Base-by-base conservation (phyloP, 768 basidiomycete species). In the Auricularia heimuer region DNA sequence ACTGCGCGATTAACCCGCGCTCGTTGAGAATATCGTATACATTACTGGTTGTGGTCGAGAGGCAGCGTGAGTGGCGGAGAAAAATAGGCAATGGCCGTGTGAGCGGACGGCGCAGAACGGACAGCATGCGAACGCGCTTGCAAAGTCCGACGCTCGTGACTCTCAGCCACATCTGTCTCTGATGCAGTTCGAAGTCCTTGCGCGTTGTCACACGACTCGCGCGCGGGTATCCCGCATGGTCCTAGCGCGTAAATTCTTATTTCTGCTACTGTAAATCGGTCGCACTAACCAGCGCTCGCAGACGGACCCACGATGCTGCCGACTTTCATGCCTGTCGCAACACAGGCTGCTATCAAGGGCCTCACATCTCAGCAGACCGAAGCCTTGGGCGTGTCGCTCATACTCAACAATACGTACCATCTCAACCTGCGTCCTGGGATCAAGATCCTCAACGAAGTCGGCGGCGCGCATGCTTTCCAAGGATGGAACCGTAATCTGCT, bases 311-410 rank as follows among this genome's bases (percentile, higher is more conserved):
- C 92, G 1, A 84, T 88, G 80, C 77, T 94, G 21, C 92, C 92
- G 1, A 92, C 92, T 0, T 95, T 95, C 70, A 95, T 94, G 93
- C 93, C 92, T 3, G 92, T 94, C 8, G 92, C 92, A 2, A 95
- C 93, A 3, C 93, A 95, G 72, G 92, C 89, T 18, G 89, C 92
- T 4, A 92, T 95, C 71, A 96, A 96, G 75, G 92, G 92, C 3
- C 76, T 95, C n/a, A 92, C 92, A 4, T 76, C 90, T 21, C 88
- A 90, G 66, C 90, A 94, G 75, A 85, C 90, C 45, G 90, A 94
- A 72, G 80, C 86, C 2, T 80, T 94, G 1, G 92, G 91, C 1
- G 81, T 94, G 56, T 89, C 89, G 0, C 80, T 95, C 64, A 89
- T 94, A 45, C 78, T 95, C 62, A 94, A 94, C 73, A 94, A 94